Evolutionary conservation across 345 rosid species (phyloP), one percentile per base, ranked within the genome.

Genomic region (Salix purpurea): DNA sequence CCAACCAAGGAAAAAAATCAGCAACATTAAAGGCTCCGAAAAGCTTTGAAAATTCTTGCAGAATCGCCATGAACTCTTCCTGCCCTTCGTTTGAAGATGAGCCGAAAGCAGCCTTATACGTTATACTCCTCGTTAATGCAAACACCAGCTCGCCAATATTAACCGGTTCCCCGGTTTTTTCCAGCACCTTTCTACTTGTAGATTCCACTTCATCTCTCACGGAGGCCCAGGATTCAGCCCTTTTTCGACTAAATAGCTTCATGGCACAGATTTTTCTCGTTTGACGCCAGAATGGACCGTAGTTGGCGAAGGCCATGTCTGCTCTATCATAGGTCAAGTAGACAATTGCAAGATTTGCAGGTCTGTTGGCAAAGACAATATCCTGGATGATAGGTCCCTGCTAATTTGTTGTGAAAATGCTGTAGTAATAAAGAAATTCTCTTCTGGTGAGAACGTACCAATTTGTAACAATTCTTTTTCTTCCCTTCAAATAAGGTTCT

Each of bases 221-320:
- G 0, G 75, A 81, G 30, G 72, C 80, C 84, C 84, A 81, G 0
- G 84, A 81, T 74, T 76, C 84, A 4, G 80, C 80, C 26, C 78
- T 52, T 40, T 60, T 81, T n/a, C 80, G 54, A 44, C 84, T 77
- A 54, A 81, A 81, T 3, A 81, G 67, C 68, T 77, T 81, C 75
- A 81, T 81, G 24, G 73, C 80, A 11, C 84, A 76, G 13, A 81
- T 77, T 48, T 81, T 81, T 14, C 84, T 68, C 78, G 70, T 77
- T 54, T 73, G 84, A 10, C 84, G 80, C 80, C 84, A 81, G 42
- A 81, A 81, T 2, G 80, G 72, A 23, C 80, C 84, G 44, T 81
- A 73, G 62, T 81, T 64, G 19, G 84, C 84, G 34, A 81, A 81
- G 5, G 84, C 84, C 84, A 81, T 77, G 36, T 81, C 84, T 34